Evolutionary conservation across 352 stramenopile genomes (phyloP).

Genomic region (Aphanomyces stellatus): DNA sequence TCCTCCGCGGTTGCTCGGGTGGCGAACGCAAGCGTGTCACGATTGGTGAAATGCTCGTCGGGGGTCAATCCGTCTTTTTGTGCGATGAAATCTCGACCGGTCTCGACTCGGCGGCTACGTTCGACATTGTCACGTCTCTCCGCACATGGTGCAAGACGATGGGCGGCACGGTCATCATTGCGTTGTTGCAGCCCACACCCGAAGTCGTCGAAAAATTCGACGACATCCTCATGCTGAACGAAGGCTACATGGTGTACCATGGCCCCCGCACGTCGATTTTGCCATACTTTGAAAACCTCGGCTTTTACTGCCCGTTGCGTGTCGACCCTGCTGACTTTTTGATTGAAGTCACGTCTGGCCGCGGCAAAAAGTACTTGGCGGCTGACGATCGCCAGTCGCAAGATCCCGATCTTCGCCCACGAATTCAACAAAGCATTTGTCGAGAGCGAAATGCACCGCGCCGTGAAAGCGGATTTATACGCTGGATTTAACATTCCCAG

Average conservation of each 20-base stretch:
- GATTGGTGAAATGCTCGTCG: slow-evolving; percentile 86
- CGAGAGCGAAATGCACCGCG: slow-evolving; percentile 44
- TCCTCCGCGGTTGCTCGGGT: slow-evolving; percentile 84
- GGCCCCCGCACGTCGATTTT: slow-evolving; percentile 54
- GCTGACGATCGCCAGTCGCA: slow-evolving; percentile 86
- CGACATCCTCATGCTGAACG: slow-evolving; percentile 90
- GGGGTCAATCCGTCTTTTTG: slow-evolving; percentile 60
- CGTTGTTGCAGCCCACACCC: slow-evolving; percentile 60
- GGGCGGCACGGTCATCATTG: slow-evolving; percentile 31
- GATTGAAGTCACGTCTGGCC: slow-evolving; percentile 38
- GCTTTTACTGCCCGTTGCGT: slow-evolving; percentile 23
- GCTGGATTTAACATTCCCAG: slow-evolving; percentile 20
- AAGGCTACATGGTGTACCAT: slow-evolving; percentile 91
- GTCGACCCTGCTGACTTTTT: slow-evolving; percentile 79
- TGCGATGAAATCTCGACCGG: slow-evolving; percentile 92
- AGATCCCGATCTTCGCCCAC: slow-evolving; percentile 72
- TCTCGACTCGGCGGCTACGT: slow-evolving; percentile 87
- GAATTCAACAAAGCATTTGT: slow-evolving; percentile 57
- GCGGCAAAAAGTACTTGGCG: slow-evolving; percentile 33
- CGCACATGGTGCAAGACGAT: slow-evolving; percentile 34
- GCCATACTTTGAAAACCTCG: slow-evolving; percentile 88
- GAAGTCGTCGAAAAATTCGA: slow-evolving; percentile 94
- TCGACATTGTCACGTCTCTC: slow-evolving; percentile 81
- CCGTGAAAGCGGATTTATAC: slow-evolving; percentile 41
- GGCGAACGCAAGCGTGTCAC: slow-evolving; percentile 88